Base-by-base conservation (phyloP, 805 yeast genomes). In the Pichia cabralensis region DNA sequence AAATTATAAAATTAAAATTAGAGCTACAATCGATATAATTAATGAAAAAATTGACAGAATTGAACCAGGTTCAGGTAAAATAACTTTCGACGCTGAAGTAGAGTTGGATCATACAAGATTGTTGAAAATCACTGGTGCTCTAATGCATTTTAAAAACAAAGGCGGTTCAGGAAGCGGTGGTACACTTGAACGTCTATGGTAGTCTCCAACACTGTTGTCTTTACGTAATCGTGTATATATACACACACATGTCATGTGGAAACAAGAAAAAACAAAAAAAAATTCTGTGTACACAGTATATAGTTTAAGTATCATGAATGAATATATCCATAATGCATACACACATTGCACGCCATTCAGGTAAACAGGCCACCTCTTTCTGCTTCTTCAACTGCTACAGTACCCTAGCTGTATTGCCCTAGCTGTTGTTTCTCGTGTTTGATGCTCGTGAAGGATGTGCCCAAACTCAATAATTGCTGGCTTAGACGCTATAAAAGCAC, bases 81-180 rank as follows among this genome's bases (percentile, higher is more conserved):
- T 58, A 19, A 40, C 51, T 11, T 60, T 58, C 33, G 40, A 33
- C 9, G 64, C 60, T 4, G 50, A 55, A 8, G 49, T 60, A 10
- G 61, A 58, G 31, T 56, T 58, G 21, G 63, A 60, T 40, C 64
- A 58, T 34, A 55, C 59, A 7, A 52, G 55, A 38, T 50, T 54
- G 7, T 47, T 59, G 23, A 52, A 53, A 31, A 46, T 59, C 9
- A 45, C 44, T 5, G 40, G 44, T 17, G 52, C 53, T 15, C 28
- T 48, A 5, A 34, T 59, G 27, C 44, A 49, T 7, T 56, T 46
- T 26, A 49, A 28, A 18, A 53, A 50, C 21, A 41, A 52, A 24
- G 34, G 37, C 23, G 33, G 33, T 18, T 30, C 41, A 25, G 45
- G 45, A 21, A 55, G 55, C 8, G 42, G 38, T 13, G 50, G 49